Base-by-base conservation (phyloP, 208 protist species). In the Trypanosoma caninum region DNA sequence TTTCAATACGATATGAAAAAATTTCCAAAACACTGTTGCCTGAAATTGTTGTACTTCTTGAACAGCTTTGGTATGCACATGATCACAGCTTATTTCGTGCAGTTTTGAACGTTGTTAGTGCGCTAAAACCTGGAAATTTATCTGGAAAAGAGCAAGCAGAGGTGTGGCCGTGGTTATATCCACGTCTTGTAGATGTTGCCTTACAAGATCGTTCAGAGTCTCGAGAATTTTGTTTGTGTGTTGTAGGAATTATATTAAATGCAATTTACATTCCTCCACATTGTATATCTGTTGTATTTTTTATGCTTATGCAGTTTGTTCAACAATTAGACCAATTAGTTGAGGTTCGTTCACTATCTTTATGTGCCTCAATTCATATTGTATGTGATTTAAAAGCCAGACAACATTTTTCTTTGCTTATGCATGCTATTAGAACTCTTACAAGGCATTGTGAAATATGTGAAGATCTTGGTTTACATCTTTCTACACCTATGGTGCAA, bases 141-240 rank as follows among this genome's bases (percentile, higher is more conserved):
- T 93, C 89, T 11, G 83, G 68, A 27, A 93, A 96, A 64, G 89
- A 96, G 75, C 89, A 96, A 61, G 82, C 77, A 5, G 86, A 96
- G 61, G 80, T 80, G 27, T 96, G 89, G 89, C 84, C 86, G 58
- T 96, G 89, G 87, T 67, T 96, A 34, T 96, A 96, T 60, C 89
- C 89, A 22, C 75, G 89, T 9, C 84, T 96, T 40, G 82, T 92
- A 30, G 89, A 96, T 69, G 89, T 91, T 44, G 89, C 87, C 14
- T 62, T 96, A 37, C 89, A 93, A 59, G 89, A 96, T 59, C 82
- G 65, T 68, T 87, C 84, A 20, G 82, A 92, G 52, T 81, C 84
- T 14, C 76, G 81, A 34, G 86, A 96, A 74, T 91, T 96, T 58
- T 88, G 78, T 55, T 74, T 96, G n/a, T 82, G 87, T 56, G 87